Evolutionary conservation across 148 eudicot genomes (phyloP).

Genomic region (Suaeda aralocaspica): DNA sequence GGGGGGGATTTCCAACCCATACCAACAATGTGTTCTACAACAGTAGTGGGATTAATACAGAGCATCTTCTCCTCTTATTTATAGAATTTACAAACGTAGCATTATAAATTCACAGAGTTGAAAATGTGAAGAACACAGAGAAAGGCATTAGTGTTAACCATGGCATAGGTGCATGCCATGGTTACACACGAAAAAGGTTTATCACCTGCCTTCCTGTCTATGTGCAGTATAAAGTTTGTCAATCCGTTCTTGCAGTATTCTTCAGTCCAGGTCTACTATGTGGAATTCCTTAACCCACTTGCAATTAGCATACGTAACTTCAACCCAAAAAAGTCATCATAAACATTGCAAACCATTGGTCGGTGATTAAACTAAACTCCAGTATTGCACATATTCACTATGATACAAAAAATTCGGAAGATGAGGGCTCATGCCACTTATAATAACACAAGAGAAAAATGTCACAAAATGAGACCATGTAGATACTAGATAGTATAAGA

Average conservation of each 20-base stretch:
- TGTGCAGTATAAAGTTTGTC: conserved; percentile 65
- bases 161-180: not conserved
- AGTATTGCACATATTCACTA: not conserved
- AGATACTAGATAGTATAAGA: not conserved
- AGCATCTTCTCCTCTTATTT: too few relatives aligned
- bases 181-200: conserved; percentile 13
- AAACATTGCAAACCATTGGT: not conserved
- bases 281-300: conserved; percentile 71
- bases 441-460: not conserved
- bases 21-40: too few relatives aligned
- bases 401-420: not conserved
- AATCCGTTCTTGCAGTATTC: conserved; percentile 66
- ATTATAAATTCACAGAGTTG: too few relatives aligned
- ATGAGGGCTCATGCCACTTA: conserved; percentile 1
- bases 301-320: conserved; percentile 23
- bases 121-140: too few relatives aligned
- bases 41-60: too few relatives aligned
- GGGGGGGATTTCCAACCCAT: too few relatives aligned
- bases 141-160: not conserved
- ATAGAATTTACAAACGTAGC: too few relatives aligned
- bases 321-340: not conserved
- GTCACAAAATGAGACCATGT: not conserved
- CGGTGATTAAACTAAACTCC: not conserved
- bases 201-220: conserved; percentile 62
- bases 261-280: conserved; percentile 63